Conservation (phyloP, 352 stramenopile genomes). For the Phytophthora ohioensis region DNA sequence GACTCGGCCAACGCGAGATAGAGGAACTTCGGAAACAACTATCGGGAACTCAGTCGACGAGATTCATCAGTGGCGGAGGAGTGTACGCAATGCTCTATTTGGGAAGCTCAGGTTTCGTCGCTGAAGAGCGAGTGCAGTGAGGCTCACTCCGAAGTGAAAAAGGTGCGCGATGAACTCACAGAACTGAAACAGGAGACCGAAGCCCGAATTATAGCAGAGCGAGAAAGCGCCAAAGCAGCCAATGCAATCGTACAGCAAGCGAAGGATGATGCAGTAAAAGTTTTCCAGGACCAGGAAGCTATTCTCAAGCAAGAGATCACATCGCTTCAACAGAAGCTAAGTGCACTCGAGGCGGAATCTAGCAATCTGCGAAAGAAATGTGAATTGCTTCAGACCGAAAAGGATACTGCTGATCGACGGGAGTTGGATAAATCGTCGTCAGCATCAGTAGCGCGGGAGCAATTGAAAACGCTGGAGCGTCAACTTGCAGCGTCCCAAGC, state of each 20-base stretch:
- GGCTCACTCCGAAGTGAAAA: conserved; percentile 17
- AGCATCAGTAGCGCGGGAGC: conserved; percentile 9
- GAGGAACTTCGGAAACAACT: conserved; percentile 21
- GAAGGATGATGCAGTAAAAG: conserved; percentile 19
- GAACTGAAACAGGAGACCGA: conserved; percentile 14
- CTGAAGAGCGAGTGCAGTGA: conserved; percentile 23
- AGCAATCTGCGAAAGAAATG: conserved; percentile 20
- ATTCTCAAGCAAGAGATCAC: conserved; percentile 27
- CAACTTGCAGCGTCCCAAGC: conserved; percentile 25
- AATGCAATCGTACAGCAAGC: conserved; percentile 10
- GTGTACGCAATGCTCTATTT: conserved; percentile 24
- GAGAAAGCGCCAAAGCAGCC: conserved; percentile 5
- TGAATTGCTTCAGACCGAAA: conserved; percentile 26
- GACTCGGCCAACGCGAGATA: conserved; percentile 15
- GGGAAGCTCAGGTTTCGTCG: conserved; percentile 24
- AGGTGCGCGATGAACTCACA: conserved; percentile 22
- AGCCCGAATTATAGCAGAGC: conserved; percentile 2
- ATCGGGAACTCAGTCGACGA: neutral
- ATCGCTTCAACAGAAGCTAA: conserved; percentile 19
- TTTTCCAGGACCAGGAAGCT: conserved; percentile 25
- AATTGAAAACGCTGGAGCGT: conserved; percentile 27
- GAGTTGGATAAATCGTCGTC: conserved; percentile 7
- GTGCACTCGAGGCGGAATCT: conserved; percentile 22
- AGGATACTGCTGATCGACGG: conserved; percentile 7
- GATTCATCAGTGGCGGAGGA: conserved; percentile 4